Base-by-base conservation (phyloP, 2,329 filamentous ascomycete species). In the Plectosphaerella plurivora region DNA sequence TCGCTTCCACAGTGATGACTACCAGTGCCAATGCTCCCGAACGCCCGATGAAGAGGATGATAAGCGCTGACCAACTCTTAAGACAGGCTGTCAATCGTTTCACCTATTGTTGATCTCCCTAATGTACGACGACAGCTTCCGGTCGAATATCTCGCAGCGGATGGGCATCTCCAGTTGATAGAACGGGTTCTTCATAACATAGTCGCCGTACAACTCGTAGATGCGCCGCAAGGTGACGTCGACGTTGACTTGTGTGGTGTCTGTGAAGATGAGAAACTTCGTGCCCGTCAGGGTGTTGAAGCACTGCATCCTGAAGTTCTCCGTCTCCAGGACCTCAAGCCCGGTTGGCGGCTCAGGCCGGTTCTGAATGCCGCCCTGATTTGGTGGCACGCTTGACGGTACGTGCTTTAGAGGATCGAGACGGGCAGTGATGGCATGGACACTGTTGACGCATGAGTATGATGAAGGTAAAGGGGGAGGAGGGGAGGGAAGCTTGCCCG, bases 151-250 rank as follows among this genome's bases (percentile, higher is more conserved):
- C 66, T 97, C 94, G 72, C 94, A 96, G 56, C 94, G 81, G 51
- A 99, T 84, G 7, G 94, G 94, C 92, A 97, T 99, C 74, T 99
- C 94, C 53, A 96, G 78, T 65, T 94, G 92, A 73, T 97, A 97
- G 67, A 99, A 99, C 1, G 94, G 94, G 69, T 99, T 99, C 79
- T 97, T 99, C 91, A 97, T 97, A 61, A 99, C 94, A 68, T 90
- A 97, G 71, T 99, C 94, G 49, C 90, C 83, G 74, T 97, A 99
- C 50, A 97, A 74, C 68, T 97, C 94, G 69, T 99, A 97, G 62
- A 97, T 87, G 68, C 84, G 88, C 66, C 84, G 81, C 61, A 96
- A 86, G 45, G 93, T 87, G 12, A 83, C 79, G 62, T 97, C 94
- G 39, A 95, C 86, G 64, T 95, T 96, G 47, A 86, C 83, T 74